Evolutionary conservation across 2,329 filamentous ascomycete genomes (phyloP).

Genomic region (Cladophialophora psammophila): DNA sequence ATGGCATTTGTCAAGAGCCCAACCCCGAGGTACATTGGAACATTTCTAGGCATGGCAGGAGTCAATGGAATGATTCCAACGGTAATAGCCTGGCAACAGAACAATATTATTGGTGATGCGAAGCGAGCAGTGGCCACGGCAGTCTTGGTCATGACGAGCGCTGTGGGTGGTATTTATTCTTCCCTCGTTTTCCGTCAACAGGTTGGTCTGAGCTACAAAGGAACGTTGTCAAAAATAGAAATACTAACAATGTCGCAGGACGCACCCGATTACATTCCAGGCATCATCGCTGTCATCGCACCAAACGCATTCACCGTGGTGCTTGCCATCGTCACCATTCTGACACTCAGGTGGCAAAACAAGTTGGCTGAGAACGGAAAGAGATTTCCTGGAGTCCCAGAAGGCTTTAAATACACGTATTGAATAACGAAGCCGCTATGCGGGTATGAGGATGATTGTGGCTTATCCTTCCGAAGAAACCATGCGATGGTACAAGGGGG

Average conservation of each 20-base stretch:
- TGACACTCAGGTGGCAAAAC: too few relatives aligned
- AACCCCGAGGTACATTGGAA: slow-evolving; percentile 5
- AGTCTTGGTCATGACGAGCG: slow-evolving; percentile 1
- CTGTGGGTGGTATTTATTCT: slow-evolving; percentile 2
- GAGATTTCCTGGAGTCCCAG: too few relatives aligned
- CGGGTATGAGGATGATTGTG: too few relatives aligned
- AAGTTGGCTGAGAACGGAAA: too few relatives aligned
- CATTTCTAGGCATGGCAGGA: slow-evolving; percentile 3
- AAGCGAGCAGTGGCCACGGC: slow-evolving; percentile 7
- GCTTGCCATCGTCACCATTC: too few relatives aligned
- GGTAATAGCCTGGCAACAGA: slow-evolving; percentile 4
- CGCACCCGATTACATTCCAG: slow-evolving; percentile 6
- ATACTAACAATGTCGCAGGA: not conserved
- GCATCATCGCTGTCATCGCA: slow-evolving; percentile 1
- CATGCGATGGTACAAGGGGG: too few relatives aligned
- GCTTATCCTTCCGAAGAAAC: too few relatives aligned
- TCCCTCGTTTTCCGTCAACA: slow-evolving; percentile 14
- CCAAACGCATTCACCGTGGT: too few relatives aligned
- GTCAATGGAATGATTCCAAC: slow-evolving; percentile 7
- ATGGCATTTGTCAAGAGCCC: too few relatives aligned
- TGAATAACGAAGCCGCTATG: too few relatives aligned
- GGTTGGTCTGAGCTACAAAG: not conserved
- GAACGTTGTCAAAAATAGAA: not conserved
- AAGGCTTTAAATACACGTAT: too few relatives aligned
- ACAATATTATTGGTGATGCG: slow-evolving; percentile 9